Conservation (phyloP, 2,329 filamentous ascomycete species). For the Paraconiothyrium sp. region DNA sequence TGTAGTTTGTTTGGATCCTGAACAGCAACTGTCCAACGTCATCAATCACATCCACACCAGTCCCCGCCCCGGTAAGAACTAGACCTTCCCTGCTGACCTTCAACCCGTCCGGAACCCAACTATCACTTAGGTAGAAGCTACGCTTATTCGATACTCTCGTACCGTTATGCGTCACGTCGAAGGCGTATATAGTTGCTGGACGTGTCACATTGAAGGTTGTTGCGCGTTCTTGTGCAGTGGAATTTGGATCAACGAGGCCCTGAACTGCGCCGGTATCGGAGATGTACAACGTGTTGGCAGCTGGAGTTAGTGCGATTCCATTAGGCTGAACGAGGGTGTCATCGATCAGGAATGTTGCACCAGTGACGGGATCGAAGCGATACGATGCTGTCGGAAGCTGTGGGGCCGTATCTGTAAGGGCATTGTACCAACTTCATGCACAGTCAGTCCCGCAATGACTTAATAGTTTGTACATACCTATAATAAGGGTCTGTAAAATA, state of each 20-base stretch:
- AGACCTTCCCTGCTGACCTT: constrained; percentile 1
- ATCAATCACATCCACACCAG: neutral
- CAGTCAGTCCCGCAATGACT: neutral
- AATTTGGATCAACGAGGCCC: neutral
- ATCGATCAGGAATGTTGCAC: neutral
- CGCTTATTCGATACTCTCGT: neutral
- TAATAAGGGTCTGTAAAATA: constrained; percentile 9
- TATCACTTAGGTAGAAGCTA: neutral
- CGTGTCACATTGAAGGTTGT: neutral
- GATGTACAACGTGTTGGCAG: neutral
- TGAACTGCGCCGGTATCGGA: neutral
- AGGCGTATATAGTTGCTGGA: neutral
- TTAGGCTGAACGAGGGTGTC: neutral
- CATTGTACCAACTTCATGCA: neutral
- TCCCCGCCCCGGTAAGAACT: neutral
- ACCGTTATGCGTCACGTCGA: neutral
- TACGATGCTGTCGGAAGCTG: neutral
- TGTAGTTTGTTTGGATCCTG: neutral
- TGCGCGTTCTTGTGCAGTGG: neutral
- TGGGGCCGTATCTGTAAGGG: neutral
- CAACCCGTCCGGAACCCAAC: neutral
- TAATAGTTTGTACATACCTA: neutral
- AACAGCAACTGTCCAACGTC: neutral
- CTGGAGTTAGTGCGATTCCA: neutral
- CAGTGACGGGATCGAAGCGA: neutral